Evolutionary conservation across 345 rosid genomes (phyloP), one percentile per base, ranked within the genome.

Genomic region (Litchi chinensis): DNA sequence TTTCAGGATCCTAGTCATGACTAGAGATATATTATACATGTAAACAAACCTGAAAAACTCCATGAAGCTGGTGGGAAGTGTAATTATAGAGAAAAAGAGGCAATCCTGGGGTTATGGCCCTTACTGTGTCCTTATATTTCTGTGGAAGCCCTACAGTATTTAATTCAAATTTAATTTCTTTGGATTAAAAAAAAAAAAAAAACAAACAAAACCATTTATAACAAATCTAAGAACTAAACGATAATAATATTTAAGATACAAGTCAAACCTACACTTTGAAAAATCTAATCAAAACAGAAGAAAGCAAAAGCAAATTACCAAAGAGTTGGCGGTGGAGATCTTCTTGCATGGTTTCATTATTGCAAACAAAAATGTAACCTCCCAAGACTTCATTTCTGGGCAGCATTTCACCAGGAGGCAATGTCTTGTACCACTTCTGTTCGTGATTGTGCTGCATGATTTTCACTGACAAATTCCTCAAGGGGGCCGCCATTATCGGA

Each of bases 81-180:
- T 88, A 90, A 82, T 88, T 87, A 79, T 90, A 90, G n/a, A 88
- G 90, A 77, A 90, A 90, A 73, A 90, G 90, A 21, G 93, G 91
- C 86, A 90, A 70, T 5, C 93, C 93, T 3, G 91, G 93, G 16
- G 90, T 90, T 50, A 90, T 90, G 59, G 89, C 89, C 75, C 91
- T 85, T 22, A 90, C 93, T 8, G 90, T 88, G 72, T 90, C 93
- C 12, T 88, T 82, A 54, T 88, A 90, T 26, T 89, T 87, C 5
- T 88, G 91, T 44, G 93, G 91, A 43, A 90, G 82, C 70, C 93
- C 93, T 90, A 41, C 13, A 56, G 4, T 11, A 50, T 11, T 13
- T 15, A 54, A 54, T 54, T 16, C 1, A 52, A 4, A 52, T 19
- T 15, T 15, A 5, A 52, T 15, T 54, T 16, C 5, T 50, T 50